Percentiles rank a stretch among this genome's conserved stretches.
Evolutionary conservation across 371 early-diverging fungal genomes (phyloP).

Genomic region (Choanephora cucurbitarum): DNA sequence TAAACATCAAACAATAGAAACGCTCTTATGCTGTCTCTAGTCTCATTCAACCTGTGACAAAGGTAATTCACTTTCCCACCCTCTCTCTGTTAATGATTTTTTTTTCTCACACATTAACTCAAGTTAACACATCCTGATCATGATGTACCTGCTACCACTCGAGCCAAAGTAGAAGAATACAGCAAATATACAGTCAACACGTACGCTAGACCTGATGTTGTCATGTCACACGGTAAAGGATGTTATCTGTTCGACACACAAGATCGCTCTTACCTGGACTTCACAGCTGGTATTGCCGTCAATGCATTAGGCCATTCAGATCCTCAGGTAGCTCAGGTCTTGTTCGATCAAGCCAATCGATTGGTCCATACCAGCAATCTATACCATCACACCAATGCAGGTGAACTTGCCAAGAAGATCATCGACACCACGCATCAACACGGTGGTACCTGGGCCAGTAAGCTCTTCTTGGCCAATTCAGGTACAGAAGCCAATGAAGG

Average conservation of each 20-base stretch:
- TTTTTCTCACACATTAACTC: background rate
- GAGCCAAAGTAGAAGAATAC: conserved; percentile 43
- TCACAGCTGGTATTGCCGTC: conserved; percentile 91
- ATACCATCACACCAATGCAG: conserved; percentile 80
- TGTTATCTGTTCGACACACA: conserved; percentile 69
- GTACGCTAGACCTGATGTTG: conserved; percentile 65
- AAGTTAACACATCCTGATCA: conserved; percentile 57
- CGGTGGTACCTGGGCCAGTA: conserved; percentile 47
- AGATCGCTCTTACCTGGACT: conserved; percentile 76
- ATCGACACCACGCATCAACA: conserved; percentile 57
- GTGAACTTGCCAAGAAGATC: conserved; percentile 68
- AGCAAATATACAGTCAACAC: conserved; percentile 65
- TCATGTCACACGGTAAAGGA: conserved; percentile 77
- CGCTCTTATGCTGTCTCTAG: conserved; percentile 21
- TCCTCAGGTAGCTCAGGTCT: conserved; percentile 61
- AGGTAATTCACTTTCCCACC: conserved; percentile 8
- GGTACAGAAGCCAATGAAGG: conserved; percentile 92
- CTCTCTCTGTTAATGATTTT: too few species aligned
- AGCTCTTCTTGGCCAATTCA: conserved; percentile 88
- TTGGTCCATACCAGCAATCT: conserved; percentile 84
- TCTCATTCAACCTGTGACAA: conserved; percentile 21
- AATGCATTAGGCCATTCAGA: conserved; percentile 87
- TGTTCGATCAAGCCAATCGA: conserved; percentile 79
- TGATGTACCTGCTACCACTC: conserved; percentile 43
- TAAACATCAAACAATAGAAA: too few species aligned